These are phyloP conservation scores for Xylaria sp. DNA, from an alignment of 2,329 filamentous ascomycete species.

Conservation along the genomic window DNA sequence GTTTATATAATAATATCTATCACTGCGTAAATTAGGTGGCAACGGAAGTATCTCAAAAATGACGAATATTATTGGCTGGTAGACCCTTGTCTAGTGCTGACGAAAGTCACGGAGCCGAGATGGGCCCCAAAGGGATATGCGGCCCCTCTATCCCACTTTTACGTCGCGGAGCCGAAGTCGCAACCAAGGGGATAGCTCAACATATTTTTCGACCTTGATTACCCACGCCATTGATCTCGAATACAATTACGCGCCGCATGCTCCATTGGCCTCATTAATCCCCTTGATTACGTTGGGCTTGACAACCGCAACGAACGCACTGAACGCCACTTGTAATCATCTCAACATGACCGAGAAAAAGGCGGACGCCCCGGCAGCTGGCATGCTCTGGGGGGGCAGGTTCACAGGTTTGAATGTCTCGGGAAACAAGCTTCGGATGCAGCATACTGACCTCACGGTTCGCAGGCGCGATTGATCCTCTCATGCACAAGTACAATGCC, in stretches of 20 bases:
- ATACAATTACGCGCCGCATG: conserved; percentile 20
- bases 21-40: too few species aligned
- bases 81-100: too few species aligned
- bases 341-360: neutral
- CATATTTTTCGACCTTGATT: conserved; percentile 3
- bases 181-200: too few species aligned
- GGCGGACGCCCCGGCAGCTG: neutral
- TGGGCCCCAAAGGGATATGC: too few species aligned
- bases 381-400: conserved; percentile 70
- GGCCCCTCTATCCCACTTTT: too few species aligned
- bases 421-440: conserved; percentile 33
- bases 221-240: conserved; percentile 21
- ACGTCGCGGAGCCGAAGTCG: too few species aligned
- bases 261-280: conserved; percentile 25
- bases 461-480: conserved; percentile 80
- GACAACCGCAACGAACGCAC: conserved; percentile 22
- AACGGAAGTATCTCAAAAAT: too few species aligned
- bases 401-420: conserved; percentile 62
- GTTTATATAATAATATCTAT: too few species aligned
- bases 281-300: conserved; percentile 32
- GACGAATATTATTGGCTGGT: too few species aligned
- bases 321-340: neutral
- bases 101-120: too few species aligned
- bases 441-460: conserved; percentile 42
- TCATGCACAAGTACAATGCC: conserved; percentile 89